Base-by-base conservation (phyloP, 164 flowering plant genomes). In the Macadamia tetraphylla region DNA sequence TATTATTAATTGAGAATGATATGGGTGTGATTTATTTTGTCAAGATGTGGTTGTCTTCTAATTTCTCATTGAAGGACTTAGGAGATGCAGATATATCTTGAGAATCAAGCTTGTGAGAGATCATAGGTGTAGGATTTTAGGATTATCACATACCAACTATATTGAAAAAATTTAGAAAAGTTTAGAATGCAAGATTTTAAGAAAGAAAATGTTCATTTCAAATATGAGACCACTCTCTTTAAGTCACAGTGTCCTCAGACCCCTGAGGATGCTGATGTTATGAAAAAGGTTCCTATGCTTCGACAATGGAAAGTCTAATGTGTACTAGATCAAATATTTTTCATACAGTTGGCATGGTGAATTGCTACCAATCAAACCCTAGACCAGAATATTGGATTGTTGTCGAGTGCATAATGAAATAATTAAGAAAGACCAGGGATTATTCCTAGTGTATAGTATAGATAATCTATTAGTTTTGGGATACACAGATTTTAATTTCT, bases 271-370 rank as follows among this genome's bases (percentile, higher is more conserved):
- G 30, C 1, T 23, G 51, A 71, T 15, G 3, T 32, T 10, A 59
- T 66, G 74, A 29, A n/a, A 14, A 15, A 9, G 10, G 58, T 17
- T 69, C 60, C 6, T 65, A 65, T 52, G 69, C 59, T 31, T 40
- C 44, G 35, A 32, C 68, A 5, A 56, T 66, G 0, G 60, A 65
- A 58, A 65, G 46, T 31, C 46, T 71, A 23, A 66, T 71, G 74
- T 71, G 69, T 66, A 71, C 69, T 55, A 12, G 65, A n/a, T 69
- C 65, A 1, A 60, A 71, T 60, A 60, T 49, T 23, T 57, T 55
- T 23, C 65, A 30, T 59, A 58, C 68, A 35, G 53, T 71, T 58
- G 67, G 68, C 14, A 60, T 58, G 32, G 15, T 49, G 8, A 66
- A 69, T 35, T 58, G 64, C 31, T 71, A 1, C 40, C 58, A 65